Evolutionary conservation across 345 rosid species (phyloP).

Genomic region (Citrus maxima): DNA sequence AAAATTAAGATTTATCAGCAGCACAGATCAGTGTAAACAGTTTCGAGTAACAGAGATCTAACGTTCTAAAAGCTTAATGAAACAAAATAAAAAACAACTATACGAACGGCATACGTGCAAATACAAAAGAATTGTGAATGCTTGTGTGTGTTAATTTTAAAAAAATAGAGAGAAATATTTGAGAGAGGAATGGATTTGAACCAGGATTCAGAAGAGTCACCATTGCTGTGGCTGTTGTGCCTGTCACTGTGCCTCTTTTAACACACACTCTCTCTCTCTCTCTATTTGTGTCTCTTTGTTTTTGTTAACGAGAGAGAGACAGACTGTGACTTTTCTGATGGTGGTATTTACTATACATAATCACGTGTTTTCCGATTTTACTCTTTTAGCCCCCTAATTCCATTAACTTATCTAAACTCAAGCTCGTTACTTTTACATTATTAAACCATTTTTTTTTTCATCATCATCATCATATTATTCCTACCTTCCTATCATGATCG

Average conservation of each 20-base stretch:
- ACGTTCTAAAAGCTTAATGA: background rate
- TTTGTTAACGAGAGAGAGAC: background rate
- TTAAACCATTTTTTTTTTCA: too few species aligned
- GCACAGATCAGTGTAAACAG: background rate
- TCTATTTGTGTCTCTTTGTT: background rate
- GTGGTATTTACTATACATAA: background rate
- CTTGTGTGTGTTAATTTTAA: background rate
- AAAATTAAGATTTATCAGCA: background rate
- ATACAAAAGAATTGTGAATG: background rate
- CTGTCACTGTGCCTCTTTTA: background rate
- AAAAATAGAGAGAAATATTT: background rate
- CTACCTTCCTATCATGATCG: too few species aligned
- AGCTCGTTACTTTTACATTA: too few species aligned
- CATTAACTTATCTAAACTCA: too few species aligned
- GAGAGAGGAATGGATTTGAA: constrained; percentile 8
- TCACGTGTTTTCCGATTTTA: background rate
- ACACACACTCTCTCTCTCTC: constrained; percentile 15
- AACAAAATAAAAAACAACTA: background rate
- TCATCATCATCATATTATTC: too few species aligned
- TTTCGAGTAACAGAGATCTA: constrained; percentile 27
- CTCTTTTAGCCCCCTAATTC: background rate
- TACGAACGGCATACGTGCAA: background rate
- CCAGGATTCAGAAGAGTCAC: constrained; percentile 29
- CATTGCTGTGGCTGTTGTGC: constrained; percentile 17
- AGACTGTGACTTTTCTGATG: background rate